A percentile compares a stretch with the other conserved stretches of the same genome.
phyloP scores from a whole-genome alignment of 345 rosid species.

The Citrus glauca region DNA sequence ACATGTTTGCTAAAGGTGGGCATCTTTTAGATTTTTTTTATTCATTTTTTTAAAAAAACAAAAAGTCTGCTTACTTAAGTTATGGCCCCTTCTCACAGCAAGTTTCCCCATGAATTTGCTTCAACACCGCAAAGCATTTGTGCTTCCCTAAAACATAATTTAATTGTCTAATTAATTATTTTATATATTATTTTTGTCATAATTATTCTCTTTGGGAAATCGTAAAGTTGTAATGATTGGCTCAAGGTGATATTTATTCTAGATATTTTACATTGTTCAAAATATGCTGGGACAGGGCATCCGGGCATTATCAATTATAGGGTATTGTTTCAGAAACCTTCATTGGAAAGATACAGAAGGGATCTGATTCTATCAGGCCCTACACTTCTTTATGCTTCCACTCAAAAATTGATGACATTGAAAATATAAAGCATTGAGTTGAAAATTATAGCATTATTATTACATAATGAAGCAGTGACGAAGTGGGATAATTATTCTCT shows the following conservation, averaged over 20 bases:
- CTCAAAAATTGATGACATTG: background rate
- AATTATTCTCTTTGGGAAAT: background rate
- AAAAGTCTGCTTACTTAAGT: background rate
- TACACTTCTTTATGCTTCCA: background rate
- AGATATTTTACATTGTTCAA: background rate
- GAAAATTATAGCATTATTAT: background rate
- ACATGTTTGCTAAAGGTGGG: background rate
- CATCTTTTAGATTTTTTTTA: background rate
- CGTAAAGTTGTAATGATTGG: background rate
- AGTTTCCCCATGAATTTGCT: conserved; percentile 8
- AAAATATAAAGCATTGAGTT: background rate
- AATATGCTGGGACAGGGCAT: background rate
- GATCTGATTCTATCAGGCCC: conserved; percentile 4
- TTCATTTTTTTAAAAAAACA: no score
- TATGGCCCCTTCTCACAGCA: background rate
- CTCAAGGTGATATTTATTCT: background rate
- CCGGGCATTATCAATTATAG: background rate
- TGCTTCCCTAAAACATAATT: conserved; percentile 4
- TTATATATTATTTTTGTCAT: background rate
- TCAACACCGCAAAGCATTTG: background rate
- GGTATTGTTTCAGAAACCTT: background rate
- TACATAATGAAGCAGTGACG: no score
- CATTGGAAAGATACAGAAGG: background rate
- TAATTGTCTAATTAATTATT: no score
- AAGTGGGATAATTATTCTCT: no score